Conservation (phyloP, 331 rosid species). For the Pyracantha coccinea region DNA sequence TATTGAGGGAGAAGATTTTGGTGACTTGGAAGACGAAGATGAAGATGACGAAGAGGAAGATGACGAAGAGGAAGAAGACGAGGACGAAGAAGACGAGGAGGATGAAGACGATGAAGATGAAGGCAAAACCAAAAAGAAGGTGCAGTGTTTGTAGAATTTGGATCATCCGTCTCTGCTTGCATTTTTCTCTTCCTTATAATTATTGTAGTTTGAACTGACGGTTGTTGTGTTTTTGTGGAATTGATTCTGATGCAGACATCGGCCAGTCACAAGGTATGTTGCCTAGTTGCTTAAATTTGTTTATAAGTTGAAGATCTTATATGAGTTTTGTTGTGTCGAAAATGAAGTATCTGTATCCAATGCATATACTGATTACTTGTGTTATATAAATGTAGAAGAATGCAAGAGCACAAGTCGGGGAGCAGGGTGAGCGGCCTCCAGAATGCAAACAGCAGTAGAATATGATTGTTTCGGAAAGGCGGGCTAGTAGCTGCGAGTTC, state of each 20-base stretch:
- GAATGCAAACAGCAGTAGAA: slow-evolving; percentile 87
- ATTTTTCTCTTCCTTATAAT: not conserved
- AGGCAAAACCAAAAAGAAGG: slow-evolving; percentile 52
- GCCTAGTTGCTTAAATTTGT: not conserved
- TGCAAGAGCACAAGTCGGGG: slow-evolving; percentile 36
- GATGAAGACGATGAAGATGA: slow-evolving; percentile 48
- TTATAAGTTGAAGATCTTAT: not conserved
- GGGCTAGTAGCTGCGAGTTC: not conserved
- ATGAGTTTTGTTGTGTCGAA: not conserved
- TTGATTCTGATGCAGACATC: slow-evolving; percentile 34
- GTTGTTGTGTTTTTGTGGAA: not conserved
- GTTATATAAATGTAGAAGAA: slow-evolving; percentile 36
- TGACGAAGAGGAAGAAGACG: slow-evolving; percentile 44
- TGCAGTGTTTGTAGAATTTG: not conserved
- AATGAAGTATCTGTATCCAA: not conserved
- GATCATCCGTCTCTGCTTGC: not conserved
- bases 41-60: slow-evolving; percentile 45
- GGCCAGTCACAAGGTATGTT: slow-evolving; percentile 43
- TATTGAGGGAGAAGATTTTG: slow-evolving; percentile 53
- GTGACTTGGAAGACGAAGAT: slow-evolving; percentile 50
- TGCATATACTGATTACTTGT: not conserved
- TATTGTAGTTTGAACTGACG: not conserved
- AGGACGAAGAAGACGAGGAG: slow-evolving; percentile 12
- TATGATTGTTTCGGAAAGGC: slow-evolving; percentile 1
- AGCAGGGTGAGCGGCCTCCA: slow-evolving; percentile 63